Conservation (phyloP, 163 green algal genomes). For the Scenedesmus sp. region DNA sequence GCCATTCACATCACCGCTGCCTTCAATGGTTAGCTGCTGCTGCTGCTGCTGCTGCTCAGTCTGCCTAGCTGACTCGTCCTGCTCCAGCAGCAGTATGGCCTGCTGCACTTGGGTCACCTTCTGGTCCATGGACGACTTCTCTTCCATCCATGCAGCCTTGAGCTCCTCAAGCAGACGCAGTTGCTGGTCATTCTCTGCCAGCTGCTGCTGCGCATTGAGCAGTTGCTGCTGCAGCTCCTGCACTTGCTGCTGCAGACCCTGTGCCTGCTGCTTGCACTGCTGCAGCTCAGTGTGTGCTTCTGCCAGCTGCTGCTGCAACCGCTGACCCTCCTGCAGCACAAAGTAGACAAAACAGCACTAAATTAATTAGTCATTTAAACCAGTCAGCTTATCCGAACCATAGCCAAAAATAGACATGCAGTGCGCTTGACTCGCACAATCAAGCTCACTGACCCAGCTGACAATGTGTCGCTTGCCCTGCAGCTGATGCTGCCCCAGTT, state of each 20-base stretch:
- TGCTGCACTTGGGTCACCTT: conserved; percentile 40
- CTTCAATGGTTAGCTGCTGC: not conserved
- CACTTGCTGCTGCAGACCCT: conserved; percentile 13
- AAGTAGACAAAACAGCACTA: not conserved
- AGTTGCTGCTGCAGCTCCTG: not conserved
- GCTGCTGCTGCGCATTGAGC: conserved; percentile 18
- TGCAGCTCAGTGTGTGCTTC: not conserved
- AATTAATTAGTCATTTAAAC: no score
- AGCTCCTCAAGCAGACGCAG: conserved; percentile 26
- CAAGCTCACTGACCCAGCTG: no score
- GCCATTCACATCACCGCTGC: not conserved
- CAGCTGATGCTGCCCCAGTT: not conserved
- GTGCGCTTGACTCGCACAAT: no score
- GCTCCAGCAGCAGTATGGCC: conserved; percentile 37
- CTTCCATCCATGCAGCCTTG: conserved; percentile 23
- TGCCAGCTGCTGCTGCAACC: conserved; percentile 3
- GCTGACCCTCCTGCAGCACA: not conserved
- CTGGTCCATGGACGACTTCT: conserved; percentile 18
- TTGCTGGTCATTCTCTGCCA: conserved; percentile 33
- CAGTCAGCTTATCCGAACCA: no score
- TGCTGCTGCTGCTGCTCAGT: not conserved
- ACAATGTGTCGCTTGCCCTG: no score
- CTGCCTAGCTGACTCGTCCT: not conserved
- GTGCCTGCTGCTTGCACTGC: conserved; percentile 25
- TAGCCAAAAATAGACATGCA: no score